Evolutionary conservation across 345 rosid species (phyloP).

Genomic region (Mercurialis annua): DNA sequence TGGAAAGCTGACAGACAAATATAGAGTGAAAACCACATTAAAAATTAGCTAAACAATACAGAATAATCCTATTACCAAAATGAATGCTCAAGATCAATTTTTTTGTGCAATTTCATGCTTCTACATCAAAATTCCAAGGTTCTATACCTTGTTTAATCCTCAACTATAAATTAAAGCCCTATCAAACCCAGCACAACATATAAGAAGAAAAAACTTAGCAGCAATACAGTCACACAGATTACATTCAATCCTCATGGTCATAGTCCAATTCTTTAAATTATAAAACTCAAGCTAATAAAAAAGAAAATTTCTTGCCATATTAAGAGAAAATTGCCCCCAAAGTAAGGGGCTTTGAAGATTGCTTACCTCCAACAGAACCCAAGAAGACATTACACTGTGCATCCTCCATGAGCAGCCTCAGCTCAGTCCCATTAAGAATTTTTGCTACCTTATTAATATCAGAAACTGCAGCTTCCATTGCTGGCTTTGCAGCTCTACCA

Average conservation of each 20-base stretch:
- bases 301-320: not conserved
- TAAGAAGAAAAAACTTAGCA: not conserved
- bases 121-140: not conserved
- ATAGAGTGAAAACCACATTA: not conserved
- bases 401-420: conserved; percentile 44
- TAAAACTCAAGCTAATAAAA: not conserved
- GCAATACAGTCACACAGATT: not conserved
- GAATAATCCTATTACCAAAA: not conserved
- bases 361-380: conserved; percentile 71
- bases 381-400: conserved; percentile 60
- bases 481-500: conserved; percentile 72
- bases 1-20: conserved; percentile 53
- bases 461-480: conserved; percentile 57
- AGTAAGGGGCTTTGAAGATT: conserved; percentile 9
- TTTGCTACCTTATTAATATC: conserved; percentile 53
- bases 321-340: not conserved
- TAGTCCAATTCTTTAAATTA: not conserved
- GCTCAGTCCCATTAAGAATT: conserved; percentile 52
- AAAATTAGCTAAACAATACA: not conserved
- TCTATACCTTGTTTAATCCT: not conserved
- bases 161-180: not conserved
- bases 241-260: not conserved
- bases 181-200: not conserved
- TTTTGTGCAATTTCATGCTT: not conserved
- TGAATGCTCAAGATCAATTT: not conserved